A percentile compares a stretch with the other conserved stretches of the same genome.
These are phyloP conservation scores for Monilinia polystroma DNA, from an alignment of 2,329 filamentous ascomycete genomes.

Conservation along the genomic window DNA sequence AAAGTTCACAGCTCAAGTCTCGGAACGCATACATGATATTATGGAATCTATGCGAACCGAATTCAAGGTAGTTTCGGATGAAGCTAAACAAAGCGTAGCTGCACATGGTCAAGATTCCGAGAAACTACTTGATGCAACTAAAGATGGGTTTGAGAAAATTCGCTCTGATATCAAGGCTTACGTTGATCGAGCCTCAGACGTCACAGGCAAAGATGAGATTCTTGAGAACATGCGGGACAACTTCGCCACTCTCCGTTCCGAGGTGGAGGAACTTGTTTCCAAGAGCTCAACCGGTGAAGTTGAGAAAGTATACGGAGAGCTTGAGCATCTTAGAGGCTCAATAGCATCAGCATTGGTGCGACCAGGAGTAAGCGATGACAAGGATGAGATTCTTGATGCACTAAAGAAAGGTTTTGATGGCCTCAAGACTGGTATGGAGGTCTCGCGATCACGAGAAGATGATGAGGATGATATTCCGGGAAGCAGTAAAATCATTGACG, in stretches of 20 bases:
- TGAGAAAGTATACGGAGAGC: slow-evolving; percentile 55
- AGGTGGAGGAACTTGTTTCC: slow-evolving; percentile 61
- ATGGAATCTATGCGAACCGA: slow-evolving; percentile 59
- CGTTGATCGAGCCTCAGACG: slow-evolving; percentile 68
- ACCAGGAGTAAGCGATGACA: slow-evolving; percentile 48
- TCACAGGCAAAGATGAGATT: slow-evolving; percentile 73
- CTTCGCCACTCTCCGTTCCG: slow-evolving; percentile 65
- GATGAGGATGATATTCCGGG: slow-evolving; percentile 47
- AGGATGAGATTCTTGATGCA: slow-evolving; percentile 63
- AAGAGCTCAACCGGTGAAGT: slow-evolving; percentile 53
- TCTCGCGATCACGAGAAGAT: slow-evolving; percentile 40
- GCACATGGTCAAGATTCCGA: slow-evolving; percentile 80
- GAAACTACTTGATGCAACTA: slow-evolving; percentile 82
- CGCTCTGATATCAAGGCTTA: slow-evolving; percentile 78
- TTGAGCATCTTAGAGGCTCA: slow-evolving; percentile 59
- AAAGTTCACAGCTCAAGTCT: slow-evolving; percentile 50
- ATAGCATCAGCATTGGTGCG: slow-evolving; percentile 53
- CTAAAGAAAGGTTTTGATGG: slow-evolving; percentile 69
- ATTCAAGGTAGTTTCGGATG: slow-evolving; percentile 59
- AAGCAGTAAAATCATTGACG: slow-evolving; percentile 84
- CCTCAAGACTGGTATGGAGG: slow-evolving; percentile 66
- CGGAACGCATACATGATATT: slow-evolving; percentile 63
- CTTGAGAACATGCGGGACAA: slow-evolving; percentile 65
- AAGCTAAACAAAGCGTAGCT: slow-evolving; percentile 74
- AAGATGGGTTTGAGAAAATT: slow-evolving; percentile 80